Base-by-base conservation (phyloP, 2,329 filamentous ascomycete genomes). In the Nothomitra cinnamomea region DNA sequence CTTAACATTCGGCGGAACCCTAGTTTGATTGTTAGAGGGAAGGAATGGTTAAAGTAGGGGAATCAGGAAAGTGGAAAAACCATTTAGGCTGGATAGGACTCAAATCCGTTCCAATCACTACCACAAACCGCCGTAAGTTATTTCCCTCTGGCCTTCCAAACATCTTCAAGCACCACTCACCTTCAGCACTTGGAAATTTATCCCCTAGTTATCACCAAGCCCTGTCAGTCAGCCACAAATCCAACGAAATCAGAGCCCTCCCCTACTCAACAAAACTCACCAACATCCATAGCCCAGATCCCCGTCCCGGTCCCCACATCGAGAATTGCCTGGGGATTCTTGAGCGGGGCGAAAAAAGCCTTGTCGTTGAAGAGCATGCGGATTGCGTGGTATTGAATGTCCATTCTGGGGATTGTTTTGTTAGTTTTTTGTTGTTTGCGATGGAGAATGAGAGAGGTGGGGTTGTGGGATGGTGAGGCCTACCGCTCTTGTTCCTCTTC, bases 401-500 rank as follows among this genome's bases (percentile, higher is more conserved):
- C 42, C 19, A 45, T 21, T 10, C 42, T 45, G n/a, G 78, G 75
- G 12, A 8, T 13, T 51, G 35, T 28, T n/a, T 32, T 32, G 28
- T 32, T 32, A 32, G 28, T 32, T 32, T 10, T 10, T 32, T 10
- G 28, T 32, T 32, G 12, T 21, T 49, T n/a, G n/a, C n/a, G n/a
- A n/a, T n/a, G n/a, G n/a, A n/a, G n/a, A n/a, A n/a, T n/a, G n/a
- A n/a, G n/a, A n/a, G n/a, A n/a, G n/a, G n/a, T n/a, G n/a, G n/a
- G n/a, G n/a, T n/a, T n/a, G n/a, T n/a, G n/a, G 28, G 28, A 32
- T 4, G 28, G 28, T 5, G 28, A 32, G 5, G 10, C 28, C 4
- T 32, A 32, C 40, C 75, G 66, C 57, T 79, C 75, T 60, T 79
- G 76, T 63, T 80, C 77, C 4, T 71, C 65, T 50, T 79, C 77